Conservation (phyloP, 768 basidiomycete genomes). For the Suillus subaureus region DNA sequence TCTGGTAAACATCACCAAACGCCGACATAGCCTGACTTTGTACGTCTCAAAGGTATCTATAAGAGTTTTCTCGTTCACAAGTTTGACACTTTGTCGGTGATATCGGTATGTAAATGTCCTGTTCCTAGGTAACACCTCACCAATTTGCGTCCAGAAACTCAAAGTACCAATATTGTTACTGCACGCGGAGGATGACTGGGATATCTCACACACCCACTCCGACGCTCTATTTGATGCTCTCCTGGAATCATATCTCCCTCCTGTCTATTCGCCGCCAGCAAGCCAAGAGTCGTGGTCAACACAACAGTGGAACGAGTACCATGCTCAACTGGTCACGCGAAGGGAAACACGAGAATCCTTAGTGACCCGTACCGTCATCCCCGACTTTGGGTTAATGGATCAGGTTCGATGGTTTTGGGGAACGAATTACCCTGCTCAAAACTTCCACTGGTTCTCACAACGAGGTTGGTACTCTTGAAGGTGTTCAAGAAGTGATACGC, state of each 20-base stretch:
- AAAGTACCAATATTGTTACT: slow-evolving; percentile 69
- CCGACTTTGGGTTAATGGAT: slow-evolving; percentile 53
- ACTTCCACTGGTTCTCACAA: slow-evolving; percentile 62
- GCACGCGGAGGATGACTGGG: slow-evolving; percentile 75
- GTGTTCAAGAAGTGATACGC: slow-evolving; percentile 64
- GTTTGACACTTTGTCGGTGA: slow-evolving; percentile 64
- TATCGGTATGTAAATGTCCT: slow-evolving; percentile 49
- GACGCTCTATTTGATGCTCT: slow-evolving; percentile 67
- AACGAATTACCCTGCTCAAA: slow-evolving; percentile 59
- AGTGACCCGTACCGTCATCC: slow-evolving; percentile 47
- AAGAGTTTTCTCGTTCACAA: slow-evolving; percentile 54
- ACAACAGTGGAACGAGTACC: slow-evolving; percentile 50
- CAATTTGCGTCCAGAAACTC: slow-evolving; percentile 49
- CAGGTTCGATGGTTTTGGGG: slow-evolving; percentile 48
- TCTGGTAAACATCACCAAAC: slow-evolving; percentile 10
- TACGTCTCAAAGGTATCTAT: slow-evolving; percentile 46
- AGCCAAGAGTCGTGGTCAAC: slow-evolving; percentile 29
- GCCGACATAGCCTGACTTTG: slow-evolving; percentile 3
- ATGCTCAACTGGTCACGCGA: slow-evolving; percentile 42
- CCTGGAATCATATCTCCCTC: slow-evolving; percentile 63
- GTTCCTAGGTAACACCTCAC: neutral
- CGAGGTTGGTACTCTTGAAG: slow-evolving; percentile 59
- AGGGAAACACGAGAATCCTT: slow-evolving; percentile 43
- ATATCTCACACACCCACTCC: slow-evolving; percentile 75
- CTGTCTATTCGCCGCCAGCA: slow-evolving; percentile 39